Base-by-base conservation (phyloP, 768 basidiomycete genomes). In the Agrocybe pediades region DNA sequence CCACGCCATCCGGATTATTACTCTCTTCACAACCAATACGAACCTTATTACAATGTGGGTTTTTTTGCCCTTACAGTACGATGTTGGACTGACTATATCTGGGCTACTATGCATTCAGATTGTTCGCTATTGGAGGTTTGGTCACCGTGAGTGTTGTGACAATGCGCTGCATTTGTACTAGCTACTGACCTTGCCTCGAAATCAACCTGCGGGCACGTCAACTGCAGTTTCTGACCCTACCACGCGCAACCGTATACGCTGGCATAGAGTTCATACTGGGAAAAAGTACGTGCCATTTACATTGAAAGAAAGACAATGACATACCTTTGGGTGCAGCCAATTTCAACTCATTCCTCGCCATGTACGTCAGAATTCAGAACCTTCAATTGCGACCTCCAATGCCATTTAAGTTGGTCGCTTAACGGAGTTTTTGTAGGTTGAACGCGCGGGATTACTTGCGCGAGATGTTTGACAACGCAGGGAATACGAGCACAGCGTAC, bases 1-100 rank as follows among this genome's bases (percentile, higher is more conserved):
- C 27, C 47, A 53, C 23, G 51, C 53, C 36, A 45, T 57, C 29
- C 39, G 41, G 26, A 47, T 53, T 9, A 45, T 57, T 5, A 57
- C 48, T 17, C 40, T 57, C 8, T 57, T 57, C 47, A 45, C 36
- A 2, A 51, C 50, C 13, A 57, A 57, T 25, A 44, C 51, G 9
- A 57, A 57, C 17, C 36, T 57, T 13, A 30, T 57, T 6, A 53
- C 56, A 25, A 57, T 52, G 56, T 57, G 23, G 1, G 51, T 39
- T 16, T n/a, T n/a, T 19, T 36, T 16, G 33, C 21, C 9, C 30
- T 48, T 7, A 41, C 8, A 9, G 3, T 17, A 1, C 39, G 36
- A 16, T 27, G 9, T 17, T 36, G 19, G 17, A 19, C 21, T 27
- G 24, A 24, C 24, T 9, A 23, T n/a, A n/a, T 46, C 1, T 25